Conservation (phyloP, 2,329 filamentous ascomycete species). For the Lachnellula occidentalis region DNA sequence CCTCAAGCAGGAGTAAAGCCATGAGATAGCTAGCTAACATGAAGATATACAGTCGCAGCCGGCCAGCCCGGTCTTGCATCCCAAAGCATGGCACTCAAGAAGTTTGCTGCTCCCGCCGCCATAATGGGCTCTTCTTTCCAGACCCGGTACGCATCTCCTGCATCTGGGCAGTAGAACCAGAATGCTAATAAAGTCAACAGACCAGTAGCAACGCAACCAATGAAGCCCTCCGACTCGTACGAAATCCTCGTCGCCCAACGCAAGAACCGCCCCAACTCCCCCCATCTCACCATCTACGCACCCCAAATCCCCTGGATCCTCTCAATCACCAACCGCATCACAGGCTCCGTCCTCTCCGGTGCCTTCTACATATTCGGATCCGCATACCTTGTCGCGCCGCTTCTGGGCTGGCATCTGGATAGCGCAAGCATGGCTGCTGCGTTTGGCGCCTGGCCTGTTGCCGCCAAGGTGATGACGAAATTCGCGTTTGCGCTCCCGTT, state of each 20-base stretch:
- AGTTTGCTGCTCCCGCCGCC: conserved; percentile 35
- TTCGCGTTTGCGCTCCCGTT: conserved; percentile 56
- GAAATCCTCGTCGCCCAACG: conserved; percentile 64
- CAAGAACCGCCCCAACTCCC: conserved; percentile 59
- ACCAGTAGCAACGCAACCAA: conserved; percentile 42
- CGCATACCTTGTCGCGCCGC: conserved; percentile 59
- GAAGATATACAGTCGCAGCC: conserved; percentile 35
- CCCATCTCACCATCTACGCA: conserved; percentile 65
- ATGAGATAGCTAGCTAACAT: neutral
- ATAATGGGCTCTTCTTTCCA: conserved; percentile 38
- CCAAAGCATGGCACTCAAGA: conserved; percentile 34
- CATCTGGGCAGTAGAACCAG: neutral
- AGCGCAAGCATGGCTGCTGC: conserved; percentile 56
- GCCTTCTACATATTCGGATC: conserved; percentile 61
- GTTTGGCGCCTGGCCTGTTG: conserved; percentile 56
- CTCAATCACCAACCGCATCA: conserved; percentile 58
- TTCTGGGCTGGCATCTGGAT: conserved; percentile 64
- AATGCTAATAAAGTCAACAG: conserved; percentile 29
- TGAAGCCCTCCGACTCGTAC: conserved; percentile 39
- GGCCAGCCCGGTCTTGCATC: conserved; percentile 37
- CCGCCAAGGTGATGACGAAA: conserved; percentile 56
- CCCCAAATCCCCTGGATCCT: conserved; percentile 66
- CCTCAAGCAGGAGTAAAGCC: too few relatives aligned
- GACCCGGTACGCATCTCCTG: conserved; percentile 38
- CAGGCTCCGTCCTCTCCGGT: conserved; percentile 54